Evolutionary conservation across 306 rosid species (phyloP), one percentile per base, ranked within the genome.

Genomic region (Boehmeria nivea): DNA sequence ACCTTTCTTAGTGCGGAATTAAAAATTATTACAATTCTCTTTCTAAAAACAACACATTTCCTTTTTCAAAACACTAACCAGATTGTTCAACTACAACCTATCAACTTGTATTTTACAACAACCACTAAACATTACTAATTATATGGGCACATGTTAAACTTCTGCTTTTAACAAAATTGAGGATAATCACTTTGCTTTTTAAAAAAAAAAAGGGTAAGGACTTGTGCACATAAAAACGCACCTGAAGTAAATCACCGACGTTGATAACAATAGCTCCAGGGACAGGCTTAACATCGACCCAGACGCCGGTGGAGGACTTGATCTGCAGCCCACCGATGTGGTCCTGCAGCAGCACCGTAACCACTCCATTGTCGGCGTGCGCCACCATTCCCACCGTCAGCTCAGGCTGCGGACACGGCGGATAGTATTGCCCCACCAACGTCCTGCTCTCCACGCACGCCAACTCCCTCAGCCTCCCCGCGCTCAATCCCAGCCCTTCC

Each of bases 231-330:
- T n/a, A 46, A 6, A 0, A 18, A 12, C 10, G 19, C 45, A 81
- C 90, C 97, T 89, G 95, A 58, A 89, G 87, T 2, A 86, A 71
- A 59, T 89, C 95, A 8, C 95, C 97, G 3, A 89, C 60, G 54
- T 89, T 89, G 36, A 89, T 59, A 5, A 89, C 95, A 45, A 89
- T 68, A 57, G 95, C 93, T 3, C 80, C 87, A 20, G 81, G 85
- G 2, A 66, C 45, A 4, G 94, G 89, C 34, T 73, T 75, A 16
- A 89, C 95, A 52, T 85, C 85, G 42, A 81, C 39, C 97, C 97
- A 89, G 6, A 56, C 81, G 0, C 67, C n/a, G n/a, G n/a, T 74
- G 18, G 57, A 25, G 51, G 59, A 55, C 67, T 72, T 67, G 38
- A 85, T 75, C 82, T 89, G 93, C 78, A 89, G 73, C 12, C 97